A percentile compares a stretch with the other conserved stretches of the same genome.
These are phyloP conservation scores for Coniosporium apollinis DNA, from an alignment of 495 filamentous ascomycete species.

Conservation along the genomic window DNA sequence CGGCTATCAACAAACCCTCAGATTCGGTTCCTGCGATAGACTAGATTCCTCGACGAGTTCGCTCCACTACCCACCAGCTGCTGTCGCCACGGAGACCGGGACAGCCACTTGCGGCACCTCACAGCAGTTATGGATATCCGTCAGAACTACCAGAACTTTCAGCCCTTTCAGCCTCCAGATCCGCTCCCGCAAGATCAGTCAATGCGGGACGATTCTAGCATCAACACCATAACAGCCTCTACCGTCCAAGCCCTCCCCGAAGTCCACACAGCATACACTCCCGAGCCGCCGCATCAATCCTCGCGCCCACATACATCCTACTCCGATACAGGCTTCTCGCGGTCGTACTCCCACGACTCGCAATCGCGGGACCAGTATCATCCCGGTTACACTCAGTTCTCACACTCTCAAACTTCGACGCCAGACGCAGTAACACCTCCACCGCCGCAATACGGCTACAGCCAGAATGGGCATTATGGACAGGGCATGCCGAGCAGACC, in stretches of 20 bases:
- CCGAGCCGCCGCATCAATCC: constrained; percentile 8
- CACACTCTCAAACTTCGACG: constrained; percentile 9
- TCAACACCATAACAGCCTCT: constrained; percentile 24
- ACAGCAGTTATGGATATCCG: no score
- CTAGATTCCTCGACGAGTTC: no score
- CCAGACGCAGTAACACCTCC: constrained; percentile 4
- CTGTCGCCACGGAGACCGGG: no score
- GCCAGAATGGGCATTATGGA: constrained; percentile 13
- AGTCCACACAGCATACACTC: constrained; percentile 9
- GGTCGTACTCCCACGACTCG: constrained; percentile 14
- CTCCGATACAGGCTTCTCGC: constrained; percentile 24
- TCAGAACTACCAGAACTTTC: no score
- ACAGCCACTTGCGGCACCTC: no score
- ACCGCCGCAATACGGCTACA: constrained; percentile 11
- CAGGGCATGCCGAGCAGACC: constrained; percentile 11
- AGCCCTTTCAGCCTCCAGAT: not conserved
- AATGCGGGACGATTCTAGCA: constrained; percentile 17
- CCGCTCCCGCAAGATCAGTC: not conserved
- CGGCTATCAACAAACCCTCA: no score
- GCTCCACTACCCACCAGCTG: no score
- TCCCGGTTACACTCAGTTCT: constrained; percentile 1
- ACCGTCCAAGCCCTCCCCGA: constrained; percentile 15
- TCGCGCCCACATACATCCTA: constrained; percentile 25
- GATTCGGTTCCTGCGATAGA: no score
- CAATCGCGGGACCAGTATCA: constrained; percentile 11